These are phyloP conservation scores for Brassica incana DNA, from an alignment of 345 rosid species.

Conservation along the genomic window DNA sequence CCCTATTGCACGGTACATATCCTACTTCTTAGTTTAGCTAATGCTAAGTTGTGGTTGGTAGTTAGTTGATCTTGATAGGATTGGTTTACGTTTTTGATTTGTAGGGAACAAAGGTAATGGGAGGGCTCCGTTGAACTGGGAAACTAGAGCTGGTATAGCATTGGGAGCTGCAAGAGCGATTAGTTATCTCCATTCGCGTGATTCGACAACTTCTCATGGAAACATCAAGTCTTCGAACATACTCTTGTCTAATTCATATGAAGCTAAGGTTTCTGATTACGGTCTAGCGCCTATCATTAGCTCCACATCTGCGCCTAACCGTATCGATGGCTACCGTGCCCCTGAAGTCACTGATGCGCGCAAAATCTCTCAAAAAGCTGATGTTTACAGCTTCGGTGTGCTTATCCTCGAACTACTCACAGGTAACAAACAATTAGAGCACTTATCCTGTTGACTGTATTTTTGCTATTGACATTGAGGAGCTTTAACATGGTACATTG, in stretches of 20 bases:
- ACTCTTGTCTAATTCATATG: constrained; percentile 65
- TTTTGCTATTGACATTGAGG: background rate
- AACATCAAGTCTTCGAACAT: constrained; percentile 90
- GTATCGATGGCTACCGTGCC: constrained; percentile 83
- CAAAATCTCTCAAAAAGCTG: constrained; percentile 79
- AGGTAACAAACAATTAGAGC: constrained; percentile 33
- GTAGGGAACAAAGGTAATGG: constrained; percentile 77
- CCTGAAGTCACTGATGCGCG: constrained; percentile 86
- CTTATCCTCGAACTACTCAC: constrained; percentile 80
- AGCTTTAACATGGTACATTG: constrained; percentile 19
- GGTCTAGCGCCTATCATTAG: constrained; percentile 81
- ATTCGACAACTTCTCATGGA: constrained; percentile 70
- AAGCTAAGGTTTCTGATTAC: constrained; percentile 80
- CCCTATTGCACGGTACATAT: constrained; percentile 57
- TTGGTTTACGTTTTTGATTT: background rate
- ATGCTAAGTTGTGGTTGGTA: background rate
- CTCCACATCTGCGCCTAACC: constrained; percentile 68
- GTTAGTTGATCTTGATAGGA: background rate
- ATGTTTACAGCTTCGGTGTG: constrained; percentile 89
- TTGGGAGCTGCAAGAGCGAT: constrained; percentile 82
- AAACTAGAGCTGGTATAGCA: constrained; percentile 73
- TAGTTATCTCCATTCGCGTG: constrained; percentile 72
- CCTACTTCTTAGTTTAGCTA: background rate
- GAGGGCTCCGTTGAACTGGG: constrained; percentile 84
- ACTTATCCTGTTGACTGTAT: background rate